phyloP scores from a whole-genome alignment of 306 rosid genomes.

The Ormosia semicastrata region DNA sequence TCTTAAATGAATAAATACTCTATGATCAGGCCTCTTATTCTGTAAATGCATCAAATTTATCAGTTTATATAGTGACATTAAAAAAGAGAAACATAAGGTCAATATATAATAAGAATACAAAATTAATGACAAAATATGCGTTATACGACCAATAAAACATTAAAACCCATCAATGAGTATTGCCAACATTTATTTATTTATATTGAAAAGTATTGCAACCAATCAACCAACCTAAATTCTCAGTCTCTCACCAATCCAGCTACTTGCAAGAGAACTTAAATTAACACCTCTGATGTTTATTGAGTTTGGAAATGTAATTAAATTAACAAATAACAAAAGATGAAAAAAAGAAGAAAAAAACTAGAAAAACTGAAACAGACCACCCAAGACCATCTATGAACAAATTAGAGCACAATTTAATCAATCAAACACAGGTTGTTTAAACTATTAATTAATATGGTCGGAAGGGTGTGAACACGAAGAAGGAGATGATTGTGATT shows the following conservation, averaged over 20 bases:
- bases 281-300: neutral
- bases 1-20: no score
- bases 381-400: neutral
- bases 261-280: neutral
- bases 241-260: neutral
- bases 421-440: neutral
- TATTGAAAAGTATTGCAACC: neutral
- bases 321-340: neutral
- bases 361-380: neutral
- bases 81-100: no score
- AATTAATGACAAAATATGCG: neutral
- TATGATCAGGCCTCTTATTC: no score
- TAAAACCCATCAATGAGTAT: neutral
- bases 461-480: neutral
- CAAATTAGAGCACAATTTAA: neutral
- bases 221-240: neutral
- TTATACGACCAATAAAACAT: neutral
- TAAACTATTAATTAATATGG: neutral
- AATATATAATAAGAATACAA: neutral
- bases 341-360: neutral
- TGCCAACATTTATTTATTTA: neutral
- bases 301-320: neutral
- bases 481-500: conserved; percentile 41
- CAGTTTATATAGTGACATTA: no score
- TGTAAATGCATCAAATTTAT: no score